A percentile compares a stretch with the other conserved stretches of the same genome.
phyloP scores from a whole-genome alignment of 192 early-diverging fungal species.

The Dimargaris verticillata region DNA sequence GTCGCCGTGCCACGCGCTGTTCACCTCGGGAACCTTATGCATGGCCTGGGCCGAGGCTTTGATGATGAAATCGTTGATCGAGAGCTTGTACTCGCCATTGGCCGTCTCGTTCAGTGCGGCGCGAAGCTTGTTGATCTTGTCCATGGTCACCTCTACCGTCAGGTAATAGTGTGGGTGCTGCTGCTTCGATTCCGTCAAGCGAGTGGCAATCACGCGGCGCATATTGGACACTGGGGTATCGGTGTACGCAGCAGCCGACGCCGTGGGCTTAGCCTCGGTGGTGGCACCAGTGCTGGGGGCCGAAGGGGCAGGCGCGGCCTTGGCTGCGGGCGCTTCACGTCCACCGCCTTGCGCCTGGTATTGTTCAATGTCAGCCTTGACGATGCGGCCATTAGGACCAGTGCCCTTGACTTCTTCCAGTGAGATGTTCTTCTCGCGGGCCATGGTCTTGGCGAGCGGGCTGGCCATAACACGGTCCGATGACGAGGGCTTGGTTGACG shows the following conservation, averaged over 20 bases:
- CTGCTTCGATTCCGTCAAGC: slow-evolving; percentile 61
- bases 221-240: slow-evolving; percentile 61
- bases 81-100: slow-evolving; percentile 87
- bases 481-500: slow-evolving; percentile 20
- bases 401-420: slow-evolving; percentile 64
- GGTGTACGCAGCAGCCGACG: slow-evolving; percentile 43
- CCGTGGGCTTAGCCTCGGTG: slow-evolving; percentile 23
- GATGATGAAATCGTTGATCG: slow-evolving; percentile 96
- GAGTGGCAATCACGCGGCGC: slow-evolving; percentile 63
- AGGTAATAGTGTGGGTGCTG: slow-evolving; percentile 60
- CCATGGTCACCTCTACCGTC: slow-evolving; percentile 75
- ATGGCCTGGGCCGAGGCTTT: slow-evolving; percentile 85
- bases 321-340: slow-evolving; percentile 9
- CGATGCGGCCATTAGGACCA: slow-evolving; percentile 78
- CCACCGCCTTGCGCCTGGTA: slow-evolving; percentile 20
- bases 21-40: slow-evolving; percentile 83
- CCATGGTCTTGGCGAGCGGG: slow-evolving; percentile 74
- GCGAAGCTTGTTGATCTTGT: slow-evolving; percentile 74
- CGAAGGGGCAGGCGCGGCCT: slow-evolving; percentile 19
- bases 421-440: slow-evolving; percentile 64
- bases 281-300: slow-evolving; percentile 17
- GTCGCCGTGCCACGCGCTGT: slow-evolving; percentile 57
- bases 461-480: slow-evolving; percentile 62
- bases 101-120: slow-evolving; percentile 70
- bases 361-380: slow-evolving; percentile 78